Evolutionary conservation across 768 basidiomycete species (phyloP).

Genomic region (Amanita rubescens): DNA sequence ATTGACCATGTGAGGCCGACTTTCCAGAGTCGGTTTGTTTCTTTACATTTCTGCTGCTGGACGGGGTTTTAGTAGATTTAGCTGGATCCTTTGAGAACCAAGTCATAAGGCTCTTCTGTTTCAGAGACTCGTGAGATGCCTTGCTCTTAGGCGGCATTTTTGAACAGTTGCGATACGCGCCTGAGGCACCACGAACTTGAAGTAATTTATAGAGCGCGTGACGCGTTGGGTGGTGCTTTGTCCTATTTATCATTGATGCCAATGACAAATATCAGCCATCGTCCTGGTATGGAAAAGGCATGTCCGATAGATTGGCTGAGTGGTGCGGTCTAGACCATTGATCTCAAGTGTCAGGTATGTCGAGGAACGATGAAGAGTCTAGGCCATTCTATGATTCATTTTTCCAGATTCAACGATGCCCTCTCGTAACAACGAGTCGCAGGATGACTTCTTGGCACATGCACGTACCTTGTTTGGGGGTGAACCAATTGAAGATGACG

Average conservation of each 20-base stretch:
- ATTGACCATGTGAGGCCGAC: neutral
- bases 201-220: neutral
- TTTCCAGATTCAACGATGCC: neutral
- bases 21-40: slow-evolving; percentile 4
- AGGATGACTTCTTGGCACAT: slow-evolving; percentile 45
- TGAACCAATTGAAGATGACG: slow-evolving; percentile 34
- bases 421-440: slow-evolving; percentile 1
- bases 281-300: neutral
- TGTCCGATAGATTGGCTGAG: slow-evolving; percentile 6
- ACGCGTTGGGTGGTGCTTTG: neutral
- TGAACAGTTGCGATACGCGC: neutral
- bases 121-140: slow-evolving; percentile 35
- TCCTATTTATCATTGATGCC: neutral
- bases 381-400: slow-evolving; percentile 5
- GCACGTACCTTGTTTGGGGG: slow-evolving; percentile 45
- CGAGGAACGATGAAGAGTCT: neutral
- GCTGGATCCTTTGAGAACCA: slow-evolving; percentile 44
- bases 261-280: slow-evolving; percentile 2
- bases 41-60: neutral
- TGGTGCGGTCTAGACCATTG: neutral
- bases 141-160: slow-evolving; percentile 38
- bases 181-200: neutral
- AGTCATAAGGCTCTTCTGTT: slow-evolving; percentile 69
- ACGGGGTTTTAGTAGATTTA: neutral
- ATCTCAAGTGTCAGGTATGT: neutral